Evolutionary conservation across 768 basidiomycete genomes (phyloP).

Genomic region (Cubamyces sp.): DNA sequence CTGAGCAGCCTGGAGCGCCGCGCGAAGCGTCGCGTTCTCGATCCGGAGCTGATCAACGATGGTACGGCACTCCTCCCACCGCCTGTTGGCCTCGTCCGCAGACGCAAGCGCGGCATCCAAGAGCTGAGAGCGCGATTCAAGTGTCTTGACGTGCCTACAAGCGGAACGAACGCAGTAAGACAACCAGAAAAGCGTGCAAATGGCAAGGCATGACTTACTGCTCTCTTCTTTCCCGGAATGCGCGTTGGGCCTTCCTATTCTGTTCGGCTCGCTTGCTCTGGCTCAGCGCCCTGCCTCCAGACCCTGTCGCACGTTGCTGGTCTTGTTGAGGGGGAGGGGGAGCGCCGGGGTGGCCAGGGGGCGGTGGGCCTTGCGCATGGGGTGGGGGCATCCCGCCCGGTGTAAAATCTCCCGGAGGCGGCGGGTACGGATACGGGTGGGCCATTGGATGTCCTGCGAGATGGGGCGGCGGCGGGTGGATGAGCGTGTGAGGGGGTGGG

Average conservation of each 20-base stretch:
- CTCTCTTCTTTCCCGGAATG: constrained; percentile 88
- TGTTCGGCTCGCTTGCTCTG: constrained; percentile 90
- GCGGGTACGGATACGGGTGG: constrained; percentile 47
- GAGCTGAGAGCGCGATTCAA: constrained; percentile 84
- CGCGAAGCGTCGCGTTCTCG: constrained; percentile 79
- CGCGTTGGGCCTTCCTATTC: constrained; percentile 92
- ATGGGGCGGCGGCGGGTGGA: constrained; percentile 36
- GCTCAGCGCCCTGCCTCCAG: constrained; percentile 62
- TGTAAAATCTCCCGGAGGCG: constrained; percentile 52
- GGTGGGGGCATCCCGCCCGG: constrained; percentile 50
- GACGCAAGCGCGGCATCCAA: constrained; percentile 85
- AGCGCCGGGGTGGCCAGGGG: constrained; percentile 19
- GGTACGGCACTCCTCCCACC: constrained; percentile 90
- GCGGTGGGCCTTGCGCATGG: constrained; percentile 32
- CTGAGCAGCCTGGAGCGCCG: constrained; percentile 58
- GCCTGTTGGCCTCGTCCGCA: constrained; percentile 85
- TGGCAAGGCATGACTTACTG: constrained; percentile 55
- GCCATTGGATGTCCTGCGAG: constrained; percentile 27
- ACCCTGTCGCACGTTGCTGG: constrained; percentile 3
- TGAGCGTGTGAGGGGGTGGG: constrained; percentile 44
- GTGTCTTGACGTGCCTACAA: constrained; percentile 79
- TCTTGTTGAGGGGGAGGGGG: constrained; percentile 26
- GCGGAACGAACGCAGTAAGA: constrained; percentile 4
- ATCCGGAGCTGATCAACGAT: constrained; percentile 86
- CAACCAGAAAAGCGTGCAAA: constrained; percentile 8